Evolutionary conservation across 2,329 filamentous ascomycete species (phyloP).

Genomic region (Fusarium sp.): DNA sequence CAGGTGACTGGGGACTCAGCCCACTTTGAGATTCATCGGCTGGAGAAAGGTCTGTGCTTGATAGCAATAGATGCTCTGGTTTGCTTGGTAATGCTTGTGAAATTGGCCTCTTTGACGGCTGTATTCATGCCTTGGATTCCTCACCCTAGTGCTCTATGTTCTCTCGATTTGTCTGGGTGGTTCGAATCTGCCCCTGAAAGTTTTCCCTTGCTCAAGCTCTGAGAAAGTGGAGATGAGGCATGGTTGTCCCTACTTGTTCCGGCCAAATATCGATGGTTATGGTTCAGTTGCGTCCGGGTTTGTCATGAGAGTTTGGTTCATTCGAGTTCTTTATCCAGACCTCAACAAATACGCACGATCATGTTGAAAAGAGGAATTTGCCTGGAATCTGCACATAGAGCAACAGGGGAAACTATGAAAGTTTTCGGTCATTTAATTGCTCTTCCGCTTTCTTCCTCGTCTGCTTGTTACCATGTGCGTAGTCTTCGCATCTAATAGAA

Average conservation of each 20-base stretch:
- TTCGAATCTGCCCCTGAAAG: neutral
- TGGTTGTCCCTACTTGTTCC: neutral
- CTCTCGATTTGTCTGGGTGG: neutral
- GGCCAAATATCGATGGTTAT: neutral
- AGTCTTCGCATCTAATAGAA: neutral
- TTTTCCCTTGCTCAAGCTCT: neutral
- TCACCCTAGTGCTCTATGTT: neutral
- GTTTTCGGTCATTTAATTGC: neutral
- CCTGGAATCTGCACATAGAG: neutral
- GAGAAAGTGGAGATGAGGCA: no score
- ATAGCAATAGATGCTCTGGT: neutral
- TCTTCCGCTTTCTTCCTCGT: neutral
- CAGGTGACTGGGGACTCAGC: neutral
- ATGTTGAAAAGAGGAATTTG: no score
- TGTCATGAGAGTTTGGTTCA: neutral
- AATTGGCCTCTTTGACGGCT: neutral
- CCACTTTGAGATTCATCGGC: neutral
- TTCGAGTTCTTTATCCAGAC: neutral
- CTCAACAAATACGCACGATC: neutral
- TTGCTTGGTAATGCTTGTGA: neutral
- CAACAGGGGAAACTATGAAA: fast-evolving
- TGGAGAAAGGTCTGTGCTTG: neutral
- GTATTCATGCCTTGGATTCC: neutral
- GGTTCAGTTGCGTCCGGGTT: neutral
- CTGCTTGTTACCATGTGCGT: neutral